Evolutionary conservation across 2,329 filamentous ascomycete species (phyloP), one percentile per base, ranked within the genome.

Genomic region (Ceratocystis eucalypticola): DNA sequence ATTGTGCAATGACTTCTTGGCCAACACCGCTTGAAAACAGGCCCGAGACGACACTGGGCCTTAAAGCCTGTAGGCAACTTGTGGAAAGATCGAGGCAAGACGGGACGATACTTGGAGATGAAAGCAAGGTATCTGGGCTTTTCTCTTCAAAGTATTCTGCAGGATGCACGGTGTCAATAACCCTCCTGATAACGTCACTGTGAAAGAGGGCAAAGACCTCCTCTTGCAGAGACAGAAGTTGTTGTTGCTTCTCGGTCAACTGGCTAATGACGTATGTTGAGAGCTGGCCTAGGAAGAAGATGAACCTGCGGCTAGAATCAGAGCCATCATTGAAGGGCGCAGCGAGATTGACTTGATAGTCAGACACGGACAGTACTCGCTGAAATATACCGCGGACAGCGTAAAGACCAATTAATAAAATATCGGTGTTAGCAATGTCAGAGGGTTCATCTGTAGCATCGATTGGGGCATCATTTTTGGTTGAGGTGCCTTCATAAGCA

Each of bases 141-240:
- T 64, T 61, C 22, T 62, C 46, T 17, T 45, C 30, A 30, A 66
- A 69, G 45, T 65, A 63, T n/a, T 66, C 62, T 8, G 22, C n/a
- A 17, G 63, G 41, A 17, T 41, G 50, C 3, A n/a, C 37, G 15
- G 25, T 28, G 48, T 20, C 25, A n/a, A 46, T 20, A 17, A 41
- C 22, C 20, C 30, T 48, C 15, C 33, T n/a, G 37, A 61, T 20
- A 28, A 53, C 44, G 30, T 69, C 68, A 8, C 70, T 72, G 2
- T 72, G 74, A 71, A 79, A 79, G 5, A 79, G 72, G 7, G 70
- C 73, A 17, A 77, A 68, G 5, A 74, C 72, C n/a, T 73, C 74
- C 3, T 69, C 70, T 44, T 78, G 72, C 0, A 73, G 70, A 5
- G 71, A 68, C 0, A 78, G 69, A 2, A 69, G 70, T 2, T 70